Evolutionary conservation across 345 rosid genomes (phyloP), one percentile per base, ranked within the genome.

Genomic region (Syzygium aromaticum): DNA sequence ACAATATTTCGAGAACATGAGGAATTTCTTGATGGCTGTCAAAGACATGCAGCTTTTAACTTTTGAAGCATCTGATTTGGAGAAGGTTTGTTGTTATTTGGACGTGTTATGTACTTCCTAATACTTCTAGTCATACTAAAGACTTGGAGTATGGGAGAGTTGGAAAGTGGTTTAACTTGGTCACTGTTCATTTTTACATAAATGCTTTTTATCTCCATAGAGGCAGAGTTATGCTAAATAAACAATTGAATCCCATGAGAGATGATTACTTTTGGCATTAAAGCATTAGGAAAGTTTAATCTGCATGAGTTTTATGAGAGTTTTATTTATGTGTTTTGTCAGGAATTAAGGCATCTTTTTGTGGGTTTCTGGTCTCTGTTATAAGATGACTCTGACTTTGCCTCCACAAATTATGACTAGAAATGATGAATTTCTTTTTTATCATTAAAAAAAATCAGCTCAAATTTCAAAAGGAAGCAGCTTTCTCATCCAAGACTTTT

Each of bases 1-100:
- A 86, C 99, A 98, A 91, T 98, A 94, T 87, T 98, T 98, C 9
- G 99, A 98, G 88, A 98, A 98, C 92, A 98, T 95, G 99, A 95
- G 99, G 89, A 98, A 98, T 86, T 98, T 98, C 90, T 94, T 98
- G 52, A 93, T 92, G 86, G 99, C 99, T 88, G 98, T 98, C 25
- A 97, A 94, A 85, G 93, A 94, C 84, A 95, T 98, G 99, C 95
- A 98, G 93, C 99, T 98, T 86, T 90, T 98, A 92, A 95, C 98
- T 38, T 98, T 98, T 89, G 99, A 96, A 90, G 99, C 98, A 84
- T 95, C 99, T 84, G 99, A 96, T 87, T 86, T 96, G 28, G 99
- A 98, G 90, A 96, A 98, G 97, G 99, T 96, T 88, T 16, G 85
- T 52, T 30, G 86, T 84, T 59, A 51, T 57, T 30, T 28, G 23